Evolutionary conservation across 2,329 filamentous ascomycete genomes (phyloP).

Genomic region (Stromatinia cepivora): DNA sequence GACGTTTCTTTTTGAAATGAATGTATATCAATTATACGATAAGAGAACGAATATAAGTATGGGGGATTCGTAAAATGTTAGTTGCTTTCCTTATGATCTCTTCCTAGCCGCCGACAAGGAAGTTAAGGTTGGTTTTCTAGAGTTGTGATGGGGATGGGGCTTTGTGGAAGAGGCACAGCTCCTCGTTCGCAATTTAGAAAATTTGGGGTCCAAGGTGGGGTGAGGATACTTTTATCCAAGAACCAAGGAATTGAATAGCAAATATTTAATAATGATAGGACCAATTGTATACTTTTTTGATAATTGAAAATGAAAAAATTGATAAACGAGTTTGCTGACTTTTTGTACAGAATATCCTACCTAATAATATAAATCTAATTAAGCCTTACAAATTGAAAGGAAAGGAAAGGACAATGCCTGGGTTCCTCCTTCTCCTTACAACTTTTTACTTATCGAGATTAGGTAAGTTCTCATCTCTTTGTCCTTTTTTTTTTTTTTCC

Average conservation of each 20-base stretch:
- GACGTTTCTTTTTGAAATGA: neutral
- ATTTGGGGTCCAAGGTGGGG: conserved; percentile 22
- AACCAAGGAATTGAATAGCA: neutral
- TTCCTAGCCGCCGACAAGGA: conserved; percentile 23
- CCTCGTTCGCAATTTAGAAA: neutral
- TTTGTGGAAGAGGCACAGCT: conserved; percentile 21
- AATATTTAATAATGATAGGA: neutral
- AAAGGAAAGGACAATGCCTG: neutral
- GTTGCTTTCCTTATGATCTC: conserved; percentile 15
- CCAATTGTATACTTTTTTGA: neutral
- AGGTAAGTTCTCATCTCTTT: neutral
- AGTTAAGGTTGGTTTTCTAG: conserved; percentile 11
- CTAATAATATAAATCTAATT: too few species aligned
- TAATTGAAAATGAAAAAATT: too few species aligned
- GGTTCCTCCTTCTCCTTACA: too few species aligned
- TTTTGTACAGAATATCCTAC: too few species aligned
- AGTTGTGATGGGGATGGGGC: conserved; percentile 15
- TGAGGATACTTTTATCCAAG: neutral
- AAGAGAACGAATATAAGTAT: conserved; percentile 19
- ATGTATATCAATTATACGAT: neutral
- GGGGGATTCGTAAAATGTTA: neutral
- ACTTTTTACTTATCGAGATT: too few species aligned
- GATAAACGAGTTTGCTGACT: too few species aligned
- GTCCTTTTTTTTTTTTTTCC: neutral
- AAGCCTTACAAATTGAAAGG: neutral